phyloP scores from a whole-genome alignment of 768 basidiomycete genomes.

The Russula olivacea region DNA sequence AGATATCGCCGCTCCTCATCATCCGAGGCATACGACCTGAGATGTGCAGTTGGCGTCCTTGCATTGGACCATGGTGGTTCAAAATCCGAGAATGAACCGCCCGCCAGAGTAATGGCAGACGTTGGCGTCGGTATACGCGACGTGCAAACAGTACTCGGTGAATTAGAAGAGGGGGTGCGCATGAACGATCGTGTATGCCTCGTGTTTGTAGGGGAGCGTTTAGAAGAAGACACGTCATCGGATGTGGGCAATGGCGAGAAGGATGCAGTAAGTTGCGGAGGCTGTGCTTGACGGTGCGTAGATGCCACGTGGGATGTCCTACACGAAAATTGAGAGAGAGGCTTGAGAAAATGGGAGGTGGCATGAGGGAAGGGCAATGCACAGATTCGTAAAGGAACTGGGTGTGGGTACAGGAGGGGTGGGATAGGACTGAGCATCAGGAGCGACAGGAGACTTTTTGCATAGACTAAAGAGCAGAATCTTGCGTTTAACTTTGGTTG shows the following conservation, averaged over 20 bases:
- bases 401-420: not conserved
- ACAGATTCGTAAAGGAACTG: conserved; percentile 9
- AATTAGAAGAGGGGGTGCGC: conserved; percentile 7
- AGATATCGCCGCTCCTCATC: conserved; percentile 20
- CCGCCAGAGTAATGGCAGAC: conserved; percentile 7
- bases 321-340: not conserved
- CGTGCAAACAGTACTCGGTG: conserved; percentile 6
- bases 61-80: conserved; percentile 9
- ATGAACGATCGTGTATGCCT: conserved; percentile 8
- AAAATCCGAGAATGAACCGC: conserved; percentile 20
- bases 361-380: not conserved
- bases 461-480: conserved; percentile 24
- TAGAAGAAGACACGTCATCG: conserved; percentile 16
- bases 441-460: conserved; percentile 17
- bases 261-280: conserved; percentile 11
- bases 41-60: conserved; percentile 5
- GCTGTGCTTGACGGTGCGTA: not conserved
- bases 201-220: conserved; percentile 16
- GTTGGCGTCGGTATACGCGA: conserved; percentile 22
- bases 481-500: conserved; percentile 21
- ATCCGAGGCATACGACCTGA: conserved; percentile 20
- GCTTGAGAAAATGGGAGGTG: too few relatives aligned
- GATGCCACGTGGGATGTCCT: not conserved
- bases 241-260: conserved; percentile 5
- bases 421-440: not conserved